These are phyloP conservation scores for Fragilaria crotonensis DNA, from an alignment of 108 stramenopile species.

Conservation along the genomic window DNA sequence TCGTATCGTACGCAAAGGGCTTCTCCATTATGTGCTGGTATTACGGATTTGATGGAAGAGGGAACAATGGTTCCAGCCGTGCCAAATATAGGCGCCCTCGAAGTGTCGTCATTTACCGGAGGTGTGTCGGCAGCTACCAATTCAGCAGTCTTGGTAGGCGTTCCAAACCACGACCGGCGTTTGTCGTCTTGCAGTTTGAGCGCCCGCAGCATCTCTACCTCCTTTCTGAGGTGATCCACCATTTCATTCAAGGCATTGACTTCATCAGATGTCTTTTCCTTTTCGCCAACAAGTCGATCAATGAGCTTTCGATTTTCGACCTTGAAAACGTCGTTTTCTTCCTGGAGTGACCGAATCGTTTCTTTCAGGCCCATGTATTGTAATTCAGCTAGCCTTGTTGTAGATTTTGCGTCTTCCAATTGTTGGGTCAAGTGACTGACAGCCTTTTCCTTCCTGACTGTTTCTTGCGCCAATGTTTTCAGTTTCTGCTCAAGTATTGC, in stretches of 20 bases:
- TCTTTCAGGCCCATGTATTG: slow-evolving; percentile 78
- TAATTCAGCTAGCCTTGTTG: slow-evolving; percentile 63
- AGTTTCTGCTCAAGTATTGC: slow-evolving; percentile 44
- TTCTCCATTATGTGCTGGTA: slow-evolving; percentile 21
- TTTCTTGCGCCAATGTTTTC: slow-evolving; percentile 35
- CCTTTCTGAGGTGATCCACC: slow-evolving; percentile 55
- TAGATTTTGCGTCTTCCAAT: slow-evolving; percentile 50
- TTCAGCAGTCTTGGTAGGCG: not conserved
- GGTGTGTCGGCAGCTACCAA: not conserved
- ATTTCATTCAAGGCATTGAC: slow-evolving; percentile 69
- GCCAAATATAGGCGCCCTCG: too few relatives aligned
- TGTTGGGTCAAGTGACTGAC: slow-evolving; percentile 51
- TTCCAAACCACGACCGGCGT: slow-evolving; percentile 5
- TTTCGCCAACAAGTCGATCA: slow-evolving; percentile 48
- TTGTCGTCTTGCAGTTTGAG: slow-evolving; percentile 32
- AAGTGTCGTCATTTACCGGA: not conserved
- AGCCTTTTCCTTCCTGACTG: slow-evolving; percentile 32
- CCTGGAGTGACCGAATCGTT: slow-evolving; percentile 60
- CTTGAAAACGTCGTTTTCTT: slow-evolving; percentile 60
- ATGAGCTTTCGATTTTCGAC: slow-evolving; percentile 53
- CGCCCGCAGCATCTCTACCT: slow-evolving; percentile 50
- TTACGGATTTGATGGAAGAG: not conserved
- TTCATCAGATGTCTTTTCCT: slow-evolving; percentile 57
- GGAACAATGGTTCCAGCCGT: not conserved
- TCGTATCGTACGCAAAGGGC: slow-evolving; percentile 47